Conservation (phyloP, 345 rosid genomes). For the Lumnitzera littorea region DNA sequence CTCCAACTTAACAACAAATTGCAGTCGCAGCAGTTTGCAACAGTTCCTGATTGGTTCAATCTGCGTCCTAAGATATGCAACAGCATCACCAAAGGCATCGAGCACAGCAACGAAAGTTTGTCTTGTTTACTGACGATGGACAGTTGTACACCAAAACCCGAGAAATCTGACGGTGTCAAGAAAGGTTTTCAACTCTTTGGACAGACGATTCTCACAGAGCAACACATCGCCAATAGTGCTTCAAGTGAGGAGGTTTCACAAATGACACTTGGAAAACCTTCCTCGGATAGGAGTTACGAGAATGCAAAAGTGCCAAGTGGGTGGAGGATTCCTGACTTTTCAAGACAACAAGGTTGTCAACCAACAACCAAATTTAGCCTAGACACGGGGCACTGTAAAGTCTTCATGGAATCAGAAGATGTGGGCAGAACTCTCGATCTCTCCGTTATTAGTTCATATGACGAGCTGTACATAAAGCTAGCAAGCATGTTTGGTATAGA, state of each 20-base stretch:
- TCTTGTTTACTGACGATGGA: conserved; percentile 82
- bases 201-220: conserved; percentile 72
- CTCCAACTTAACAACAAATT: conserved; percentile 54
- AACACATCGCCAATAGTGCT: conserved; percentile 39
- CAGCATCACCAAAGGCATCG: conserved; percentile 21
- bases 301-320: conserved; percentile 18
- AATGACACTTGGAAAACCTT: conserved; percentile 21
- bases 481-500: conserved; percentile 70
- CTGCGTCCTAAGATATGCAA: conserved; percentile 38
- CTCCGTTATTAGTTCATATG: conserved; percentile 61
- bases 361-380: conserved; percentile 23
- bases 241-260: conserved; percentile 33
- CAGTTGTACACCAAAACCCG: conserved; percentile 29
- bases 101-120: conserved; percentile 33
- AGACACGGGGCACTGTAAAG: conserved; percentile 82
- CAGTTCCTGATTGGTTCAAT: conserved; percentile 40
- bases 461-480: conserved; percentile 58
- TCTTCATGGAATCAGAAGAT: conserved; percentile 87
- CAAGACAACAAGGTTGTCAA: conserved; percentile 36
- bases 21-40: conserved; percentile 48
- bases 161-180: conserved; percentile 35
- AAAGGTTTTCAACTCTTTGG: conserved; percentile 85
- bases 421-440: conserved; percentile 85
- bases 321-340: conserved; percentile 22
- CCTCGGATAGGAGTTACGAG: conserved; percentile 15